phyloP scores from a whole-genome alignment of 805 yeast species.

The Candida maris region DNA sequence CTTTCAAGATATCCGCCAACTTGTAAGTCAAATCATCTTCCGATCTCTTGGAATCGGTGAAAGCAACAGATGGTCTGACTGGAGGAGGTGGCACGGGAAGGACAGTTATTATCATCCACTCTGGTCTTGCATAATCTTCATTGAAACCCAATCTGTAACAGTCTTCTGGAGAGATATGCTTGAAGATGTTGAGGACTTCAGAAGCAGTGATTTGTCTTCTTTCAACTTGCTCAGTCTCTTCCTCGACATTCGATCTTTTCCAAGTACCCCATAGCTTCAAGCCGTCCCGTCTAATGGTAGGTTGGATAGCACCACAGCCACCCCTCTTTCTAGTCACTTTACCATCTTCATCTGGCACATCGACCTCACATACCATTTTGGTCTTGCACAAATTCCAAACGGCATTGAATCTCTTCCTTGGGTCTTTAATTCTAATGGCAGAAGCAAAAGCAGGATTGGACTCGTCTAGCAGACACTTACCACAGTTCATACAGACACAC shows the following conservation, averaged over 20 bases:
- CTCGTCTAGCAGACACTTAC: slow-evolving; percentile 87
- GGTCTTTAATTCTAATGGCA: slow-evolving; percentile 85
- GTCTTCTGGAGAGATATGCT: slow-evolving; percentile 85
- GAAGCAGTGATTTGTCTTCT: slow-evolving; percentile 82
- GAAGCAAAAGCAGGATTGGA: slow-evolving; percentile 74
- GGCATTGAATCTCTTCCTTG: slow-evolving; percentile 93
- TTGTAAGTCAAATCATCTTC: slow-evolving; percentile 98
- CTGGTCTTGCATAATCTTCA: slow-evolving; percentile 97
- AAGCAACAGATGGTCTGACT: slow-evolving; percentile 97
- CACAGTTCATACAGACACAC: slow-evolving; percentile 98
- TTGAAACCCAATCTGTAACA: slow-evolving; percentile 80
- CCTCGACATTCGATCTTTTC: slow-evolving; percentile 77
- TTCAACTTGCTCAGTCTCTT: slow-evolving; percentile 87
- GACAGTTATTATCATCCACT: slow-evolving; percentile 97
- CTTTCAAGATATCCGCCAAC: slow-evolving; percentile 93
- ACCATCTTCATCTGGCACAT: slow-evolving; percentile 60
- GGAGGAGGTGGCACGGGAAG: slow-evolving; percentile 99
- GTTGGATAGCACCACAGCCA: slow-evolving; percentile 97
- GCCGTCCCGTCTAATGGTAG: slow-evolving; percentile 94
- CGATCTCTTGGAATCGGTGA: slow-evolving; percentile 96
- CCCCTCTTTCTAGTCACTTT: slow-evolving; percentile 57
- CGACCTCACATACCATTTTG: slow-evolving; percentile 94
- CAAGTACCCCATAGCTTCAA: slow-evolving; percentile 96
- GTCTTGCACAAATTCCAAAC: slow-evolving; percentile 92
- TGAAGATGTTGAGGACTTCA: slow-evolving; percentile 87